Percentiles rank a stretch among this genome's conserved stretches.
Conservation (phyloP, 2,329 filamentous ascomycete genomes). For the Chalaropsis thielavioides region DNA sequence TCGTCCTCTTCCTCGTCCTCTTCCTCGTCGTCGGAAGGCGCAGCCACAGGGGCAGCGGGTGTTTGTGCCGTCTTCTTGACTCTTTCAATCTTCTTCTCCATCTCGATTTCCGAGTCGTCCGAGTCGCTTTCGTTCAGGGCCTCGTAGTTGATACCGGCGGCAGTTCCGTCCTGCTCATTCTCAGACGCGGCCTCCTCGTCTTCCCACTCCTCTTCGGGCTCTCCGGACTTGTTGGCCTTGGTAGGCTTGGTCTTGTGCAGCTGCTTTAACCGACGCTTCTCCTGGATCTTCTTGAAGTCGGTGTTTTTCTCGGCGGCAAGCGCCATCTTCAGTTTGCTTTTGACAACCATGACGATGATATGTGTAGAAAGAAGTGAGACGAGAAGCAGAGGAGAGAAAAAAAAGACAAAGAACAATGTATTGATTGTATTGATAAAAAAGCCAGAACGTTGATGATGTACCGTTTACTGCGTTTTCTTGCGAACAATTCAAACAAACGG, state of each 20-base stretch:
- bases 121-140: constrained; percentile 47
- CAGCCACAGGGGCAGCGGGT: constrained; percentile 10
- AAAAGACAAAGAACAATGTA: not conserved
- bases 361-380: not conserved
- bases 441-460: not conserved
- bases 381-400: not conserved
- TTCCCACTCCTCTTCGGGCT: constrained; percentile 28
- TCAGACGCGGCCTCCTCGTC: constrained; percentile 23
- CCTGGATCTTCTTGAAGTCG: constrained; percentile 38
- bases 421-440: not conserved
- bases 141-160: constrained; percentile 32
- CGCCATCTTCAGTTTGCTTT: constrained; percentile 39
- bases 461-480: not conserved
- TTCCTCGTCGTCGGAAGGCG: constrained; percentile 27
- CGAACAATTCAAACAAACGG: not conserved
- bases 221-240: constrained; percentile 21
- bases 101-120: constrained; percentile 59
- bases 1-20: constrained; percentile 44
- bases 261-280: constrained; percentile 35
- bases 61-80: constrained; percentile 30
- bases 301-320: constrained; percentile 40
- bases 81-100: constrained; percentile 55
- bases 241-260: constrained; percentile 27
- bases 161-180: constrained; percentile 21
- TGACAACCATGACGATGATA: constrained; percentile 27